Evolutionary conservation across 1,284 basidiomycete species (phyloP).

Genomic region (Puccinia coronata): DNA sequence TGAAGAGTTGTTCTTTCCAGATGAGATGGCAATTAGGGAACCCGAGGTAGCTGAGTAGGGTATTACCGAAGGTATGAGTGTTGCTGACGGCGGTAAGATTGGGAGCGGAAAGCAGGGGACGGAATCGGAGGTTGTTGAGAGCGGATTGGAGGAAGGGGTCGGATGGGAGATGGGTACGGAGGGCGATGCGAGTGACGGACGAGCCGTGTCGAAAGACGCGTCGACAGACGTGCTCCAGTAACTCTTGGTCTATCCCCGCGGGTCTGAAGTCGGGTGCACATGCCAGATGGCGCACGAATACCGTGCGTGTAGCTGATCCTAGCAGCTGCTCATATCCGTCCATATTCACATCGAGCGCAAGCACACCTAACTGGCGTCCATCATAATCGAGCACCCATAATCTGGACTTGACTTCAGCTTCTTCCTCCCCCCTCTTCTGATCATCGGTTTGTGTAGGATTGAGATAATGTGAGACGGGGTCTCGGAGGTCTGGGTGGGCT

Average conservation of each 20-base stretch:
- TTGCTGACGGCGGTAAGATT: not conserved
- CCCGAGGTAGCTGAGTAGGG: not conserved
- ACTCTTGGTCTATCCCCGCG: conserved; percentile 39
- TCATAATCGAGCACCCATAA: conserved; percentile 47
- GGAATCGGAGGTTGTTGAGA: conserved; percentile 25
- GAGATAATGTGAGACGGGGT: conserved; percentile 23
- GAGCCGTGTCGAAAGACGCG: not conserved
- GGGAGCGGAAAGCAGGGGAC: not conserved
- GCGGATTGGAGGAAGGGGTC: conserved; percentile 15
- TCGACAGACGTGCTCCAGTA: not conserved
- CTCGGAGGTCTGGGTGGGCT: conserved; percentile 7
- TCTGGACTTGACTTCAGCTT: not conserved
- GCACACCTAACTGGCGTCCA: conserved; percentile 32
- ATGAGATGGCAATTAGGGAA: conserved; percentile 10
- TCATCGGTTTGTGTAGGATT: not conserved
- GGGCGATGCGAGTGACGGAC: not conserved
- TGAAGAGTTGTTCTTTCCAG: conserved; percentile 27
- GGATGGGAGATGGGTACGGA: not conserved
- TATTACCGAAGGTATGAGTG: not conserved
- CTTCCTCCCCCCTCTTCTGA: too few species aligned
- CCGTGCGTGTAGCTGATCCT: not conserved
- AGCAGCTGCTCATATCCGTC: not conserved
- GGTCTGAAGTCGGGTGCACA: conserved; percentile 32
- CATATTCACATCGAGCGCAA: conserved; percentile 14
- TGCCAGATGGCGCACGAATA: conserved; percentile 36